Evolutionary conservation across 371 early-diverging fungal genomes (phyloP), one percentile per base, ranked within the genome.

Genomic region (Aphelidium insulamus): DNA sequence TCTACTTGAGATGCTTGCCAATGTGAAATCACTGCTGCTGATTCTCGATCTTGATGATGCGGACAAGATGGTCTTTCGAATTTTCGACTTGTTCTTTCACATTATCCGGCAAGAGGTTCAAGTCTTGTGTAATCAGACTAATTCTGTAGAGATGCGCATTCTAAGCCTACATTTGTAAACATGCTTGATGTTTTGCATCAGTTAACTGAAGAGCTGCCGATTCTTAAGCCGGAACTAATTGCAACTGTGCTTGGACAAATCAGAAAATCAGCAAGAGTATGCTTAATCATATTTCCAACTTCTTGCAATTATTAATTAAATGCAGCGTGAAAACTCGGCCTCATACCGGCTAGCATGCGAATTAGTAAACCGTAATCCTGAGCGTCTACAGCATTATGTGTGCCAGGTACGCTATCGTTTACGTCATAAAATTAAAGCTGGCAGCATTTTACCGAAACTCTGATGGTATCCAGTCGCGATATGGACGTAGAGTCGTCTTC

Each of bases 371-470:
- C 28, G 25, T 20, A 26, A 36, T 5, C 30, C 47, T 5, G 59
- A 56, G 28, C 47, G 47, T 20, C 52, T 65, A 12, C 66, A 65
- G 43, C 44, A 52, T 8, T 59, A 58, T 33, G 45, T 63, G 15
- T 54, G 50, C 31, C 56, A 55, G 45, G n/a, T n/a, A n/a, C n/a
- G n/a, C n/a, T n/a, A n/a, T n/a, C n/a, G n/a, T n/a, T n/a, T 48
- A 59, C 37, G 57, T 64, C 38, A 40, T 43, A 14, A 55, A 59
- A 11, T 34, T 43, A 4, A 4, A 33, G 3, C 6, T 36, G 8
- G 5, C 20, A 5, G 36, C 36, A 5, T 18, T 12, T 6, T 12
- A 34, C 1, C 14, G 3, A 16, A 12, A 5, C 10, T 12, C 21
- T 7, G 11, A 23, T 11, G 5, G 20, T 2, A 23, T n/a, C 1